Evolutionary conservation across 2,329 filamentous ascomycete genomes (phyloP), one percentile per base, ranked within the genome.

Genomic region (Calonectria hongkongensis): DNA sequence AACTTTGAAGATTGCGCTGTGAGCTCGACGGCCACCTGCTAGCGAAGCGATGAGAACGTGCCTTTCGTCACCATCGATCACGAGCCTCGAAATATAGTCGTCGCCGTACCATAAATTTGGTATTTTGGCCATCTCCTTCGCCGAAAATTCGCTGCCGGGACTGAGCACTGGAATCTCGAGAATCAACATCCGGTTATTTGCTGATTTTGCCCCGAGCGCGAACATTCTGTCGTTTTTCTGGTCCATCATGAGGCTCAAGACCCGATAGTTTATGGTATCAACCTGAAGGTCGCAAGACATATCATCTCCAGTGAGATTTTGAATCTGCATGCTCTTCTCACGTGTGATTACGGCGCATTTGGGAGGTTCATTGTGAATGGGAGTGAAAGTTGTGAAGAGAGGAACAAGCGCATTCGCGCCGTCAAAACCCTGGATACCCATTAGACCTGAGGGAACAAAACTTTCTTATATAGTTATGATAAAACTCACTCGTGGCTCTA

Each of bases 311-410:
- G 25, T 16, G 16, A 64, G 25, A 15, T 47, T 64, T 28, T 47
- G 41, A 27, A 64, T 48, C 30, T 48, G 60, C 27, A 64, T 8
- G 28, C 27, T 47, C 18, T 64, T 47, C 16, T 64, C 60, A 12
- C 60, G 60, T 10, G 41, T 64, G 8, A 64, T 33, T 47, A 64
- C 43, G 41, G 60, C 43, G 28, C 60, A 64, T 33, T 16, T 33
- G 6, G 60, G 39, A 33, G 60, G 60, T 64, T 47, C 39, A 4
- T 28, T 25, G 33, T 48, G 41, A 47, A 64, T 47, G 33, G 60
- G 60, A 48, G 60, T n/a, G n/a, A 48, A 64, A 12, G 60, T 64
- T 64, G 60, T 64, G 27, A 64, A 48, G 60, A 64, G 43, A n/a
- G 60, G 60, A 25, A 36, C 60, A 13, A 64, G 28, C 21, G 60